Evolutionary conservation across 2,329 filamentous ascomycete genomes (phyloP).

Genomic region (Tolypocladium tropicale): DNA sequence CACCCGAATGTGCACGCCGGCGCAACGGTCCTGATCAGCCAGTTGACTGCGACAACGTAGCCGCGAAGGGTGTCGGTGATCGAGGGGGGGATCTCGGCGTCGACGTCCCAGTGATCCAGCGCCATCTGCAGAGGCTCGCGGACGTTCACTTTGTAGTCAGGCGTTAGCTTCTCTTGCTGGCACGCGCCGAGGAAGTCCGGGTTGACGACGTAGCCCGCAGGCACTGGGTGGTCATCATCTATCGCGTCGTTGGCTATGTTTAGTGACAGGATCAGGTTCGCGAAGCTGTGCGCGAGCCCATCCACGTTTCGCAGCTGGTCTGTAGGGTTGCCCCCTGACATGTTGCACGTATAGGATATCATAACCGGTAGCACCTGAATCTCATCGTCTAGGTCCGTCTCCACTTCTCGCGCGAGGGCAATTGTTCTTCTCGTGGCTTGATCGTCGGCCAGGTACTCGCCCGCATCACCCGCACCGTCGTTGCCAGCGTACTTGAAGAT

Average conservation of each 20-base stretch:
- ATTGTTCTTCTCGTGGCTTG: background rate
- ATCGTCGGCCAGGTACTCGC: background rate
- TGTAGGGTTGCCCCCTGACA: background rate
- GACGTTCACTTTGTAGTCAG: background rate
- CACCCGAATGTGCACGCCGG: constrained; percentile 1
- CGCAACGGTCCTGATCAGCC: constrained; percentile 1
- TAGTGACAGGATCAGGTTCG: constrained; percentile 1
- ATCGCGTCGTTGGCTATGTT: background rate
- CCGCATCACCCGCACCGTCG: background rate
- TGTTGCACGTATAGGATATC: constrained; percentile 3
- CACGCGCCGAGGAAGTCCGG: constrained; percentile 1
- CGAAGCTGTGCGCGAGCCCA: background rate
- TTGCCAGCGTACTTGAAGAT: constrained; percentile 1
- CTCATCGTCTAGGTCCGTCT: background rate
- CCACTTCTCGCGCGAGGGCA: background rate
- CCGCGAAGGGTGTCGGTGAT: background rate
- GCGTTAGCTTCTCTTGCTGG: background rate
- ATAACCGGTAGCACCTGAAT: constrained; percentile 1
- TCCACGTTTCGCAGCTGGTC: background rate
- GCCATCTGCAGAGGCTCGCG: background rate
- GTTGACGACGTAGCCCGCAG: constrained; percentile 1
- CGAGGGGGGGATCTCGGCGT: background rate
- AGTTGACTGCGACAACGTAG: constrained; percentile 2
- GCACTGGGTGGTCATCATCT: background rate
- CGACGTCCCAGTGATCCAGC: background rate